Evolutionary conservation across 2,329 filamentous ascomycete genomes (phyloP).

Genomic region (Elsinoe fawcettii): DNA sequence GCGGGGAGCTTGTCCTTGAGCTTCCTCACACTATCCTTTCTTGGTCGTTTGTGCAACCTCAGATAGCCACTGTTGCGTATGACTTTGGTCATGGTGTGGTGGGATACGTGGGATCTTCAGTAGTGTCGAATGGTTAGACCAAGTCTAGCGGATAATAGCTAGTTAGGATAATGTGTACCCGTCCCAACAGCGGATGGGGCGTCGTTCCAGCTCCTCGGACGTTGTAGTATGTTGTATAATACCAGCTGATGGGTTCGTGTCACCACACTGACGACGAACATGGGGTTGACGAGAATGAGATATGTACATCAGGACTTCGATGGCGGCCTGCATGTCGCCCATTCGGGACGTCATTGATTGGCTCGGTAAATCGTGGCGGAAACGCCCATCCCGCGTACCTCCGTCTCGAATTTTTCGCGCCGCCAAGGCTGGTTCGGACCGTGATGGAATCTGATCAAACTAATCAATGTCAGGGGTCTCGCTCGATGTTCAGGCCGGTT

Average conservation of each 20-base stretch:
- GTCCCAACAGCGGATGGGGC: neutral
- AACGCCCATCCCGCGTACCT: neutral
- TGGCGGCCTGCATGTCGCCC: neutral
- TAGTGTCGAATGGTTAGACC: neutral
- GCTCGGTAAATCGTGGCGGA: conserved; percentile 3
- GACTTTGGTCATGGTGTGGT: conserved; percentile 9
- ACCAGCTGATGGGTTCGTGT: conserved; percentile 3
- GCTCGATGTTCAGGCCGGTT: no score
- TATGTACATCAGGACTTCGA: neutral
- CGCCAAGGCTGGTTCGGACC: neutral
- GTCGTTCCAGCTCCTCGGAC: neutral
- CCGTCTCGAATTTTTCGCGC: neutral
- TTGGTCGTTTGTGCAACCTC: conserved; percentile 5
- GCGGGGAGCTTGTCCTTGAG: conserved; percentile 14
- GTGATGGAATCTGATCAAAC: neutral
- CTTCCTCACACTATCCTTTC: conserved; percentile 5
- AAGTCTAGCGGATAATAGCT: neutral
- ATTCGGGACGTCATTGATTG: neutral
- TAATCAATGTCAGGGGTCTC: neutral
- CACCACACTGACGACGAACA: neutral
- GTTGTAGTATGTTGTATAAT: neutral
- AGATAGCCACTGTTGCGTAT: conserved; percentile 9
- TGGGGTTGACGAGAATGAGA: neutral
- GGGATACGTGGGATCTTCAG: neutral
- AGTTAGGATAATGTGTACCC: neutral